Percentiles rank a stretch among this genome's conserved stretches.
phyloP scores from a whole-genome alignment of 208 protist species.

The Angomonas ambiguus region DNA sequence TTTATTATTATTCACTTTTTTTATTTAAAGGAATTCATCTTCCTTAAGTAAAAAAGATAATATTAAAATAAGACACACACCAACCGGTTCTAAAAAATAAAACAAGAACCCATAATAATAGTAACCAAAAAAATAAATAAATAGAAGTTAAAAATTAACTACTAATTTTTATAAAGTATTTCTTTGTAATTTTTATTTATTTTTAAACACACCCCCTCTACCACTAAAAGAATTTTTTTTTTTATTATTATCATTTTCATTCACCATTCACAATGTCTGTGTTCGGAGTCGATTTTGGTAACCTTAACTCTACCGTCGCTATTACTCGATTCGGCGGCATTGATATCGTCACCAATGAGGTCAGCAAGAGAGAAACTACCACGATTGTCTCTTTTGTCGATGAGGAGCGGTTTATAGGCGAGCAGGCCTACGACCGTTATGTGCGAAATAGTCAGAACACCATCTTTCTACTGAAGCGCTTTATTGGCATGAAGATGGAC shows the following conservation, averaged over 20 bases:
- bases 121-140: slow-evolving; percentile 15
- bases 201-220: no score
- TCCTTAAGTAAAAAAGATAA: no score
- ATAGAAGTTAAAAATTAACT: slow-evolving; percentile 12
- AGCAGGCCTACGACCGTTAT: slow-evolving; percentile 73
- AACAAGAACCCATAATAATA: not conserved
- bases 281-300: slow-evolving; percentile 91
- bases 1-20: slow-evolving; percentile 6
- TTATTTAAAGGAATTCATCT: no score
- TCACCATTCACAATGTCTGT: slow-evolving; percentile 67
- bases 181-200: slow-evolving; percentile 12
- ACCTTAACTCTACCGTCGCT: slow-evolving; percentile 82
- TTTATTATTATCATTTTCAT: slow-evolving; percentile 13
- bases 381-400: slow-evolving; percentile 87
- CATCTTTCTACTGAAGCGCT: slow-evolving; percentile 79
- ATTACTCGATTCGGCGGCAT: slow-evolving; percentile 85
- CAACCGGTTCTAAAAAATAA: no score
- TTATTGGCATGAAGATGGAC: slow-evolving; percentile 84
- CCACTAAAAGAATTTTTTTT: no score
- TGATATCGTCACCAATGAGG: slow-evolving; percentile 90
- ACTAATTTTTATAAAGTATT: no score
- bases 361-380: slow-evolving; percentile 84
- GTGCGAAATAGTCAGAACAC: slow-evolving; percentile 87
- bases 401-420: slow-evolving; percentile 88
- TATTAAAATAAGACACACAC: no score